These are phyloP conservation scores for Hyphopichia buzzinii DNA, from an alignment of 1,139 yeast genomes.

Conservation along the genomic window DNA sequence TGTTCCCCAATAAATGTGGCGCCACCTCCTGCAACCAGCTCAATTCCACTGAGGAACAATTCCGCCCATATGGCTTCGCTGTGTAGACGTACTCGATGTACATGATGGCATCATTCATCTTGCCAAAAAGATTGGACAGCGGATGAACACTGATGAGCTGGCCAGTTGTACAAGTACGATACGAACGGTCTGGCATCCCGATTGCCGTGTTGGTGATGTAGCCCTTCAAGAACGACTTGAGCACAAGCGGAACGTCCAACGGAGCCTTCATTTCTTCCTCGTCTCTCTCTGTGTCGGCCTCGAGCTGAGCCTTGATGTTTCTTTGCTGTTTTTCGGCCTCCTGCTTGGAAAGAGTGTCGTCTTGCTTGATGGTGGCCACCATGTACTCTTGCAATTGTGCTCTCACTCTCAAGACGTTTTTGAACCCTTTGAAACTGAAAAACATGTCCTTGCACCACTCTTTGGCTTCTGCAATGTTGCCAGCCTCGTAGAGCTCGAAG, in stretches of 20 bases:
- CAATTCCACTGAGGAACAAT: conserved; percentile 77
- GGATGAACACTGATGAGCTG: conserved; percentile 88
- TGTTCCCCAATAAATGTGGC: conserved; percentile 56
- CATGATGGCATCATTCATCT: conserved; percentile 81
- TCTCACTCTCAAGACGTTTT: conserved; percentile 72
- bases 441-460: conserved; percentile 83
- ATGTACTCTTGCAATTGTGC: conserved; percentile 75
- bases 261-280: conserved; percentile 22
- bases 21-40: conserved; percentile 87
- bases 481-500: conserved; percentile 40
- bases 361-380: conserved; percentile 43
- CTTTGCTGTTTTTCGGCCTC: conserved; percentile 28
- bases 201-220: conserved; percentile 84
- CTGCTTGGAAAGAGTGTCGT: conserved; percentile 26
- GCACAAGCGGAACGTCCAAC: conserved; percentile 55
- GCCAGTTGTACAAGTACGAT: conserved; percentile 78
- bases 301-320: conserved; percentile 27
- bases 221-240: conserved; percentile 80
- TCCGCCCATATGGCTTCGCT: conserved; percentile 88
- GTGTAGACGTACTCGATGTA: conserved; percentile 94
- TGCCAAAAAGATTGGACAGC: conserved; percentile 83
- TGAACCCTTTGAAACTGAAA: conserved; percentile 76
- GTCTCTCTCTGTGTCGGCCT: conserved; percentile 19
- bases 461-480: conserved; percentile 47
- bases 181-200: conserved; percentile 93